Evolutionary conservation across 2,329 filamentous ascomycete species (phyloP).

Genomic region (Alternaria metachromatica): DNA sequence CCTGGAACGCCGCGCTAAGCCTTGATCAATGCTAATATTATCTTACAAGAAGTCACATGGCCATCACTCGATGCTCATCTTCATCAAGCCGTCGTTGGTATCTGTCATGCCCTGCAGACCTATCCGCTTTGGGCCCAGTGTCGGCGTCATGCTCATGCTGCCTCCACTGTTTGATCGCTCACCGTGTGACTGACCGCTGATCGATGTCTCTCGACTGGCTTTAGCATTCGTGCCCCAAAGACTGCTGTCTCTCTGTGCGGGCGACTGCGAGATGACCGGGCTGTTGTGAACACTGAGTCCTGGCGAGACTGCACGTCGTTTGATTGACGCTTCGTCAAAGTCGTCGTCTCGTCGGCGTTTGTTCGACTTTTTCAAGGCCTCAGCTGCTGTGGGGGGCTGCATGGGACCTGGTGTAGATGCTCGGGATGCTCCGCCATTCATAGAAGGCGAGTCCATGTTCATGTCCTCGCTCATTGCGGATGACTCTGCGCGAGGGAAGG

Average conservation of each 20-base stretch:
- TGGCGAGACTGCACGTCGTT: constrained; percentile 88
- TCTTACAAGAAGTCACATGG: not conserved
- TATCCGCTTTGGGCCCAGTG: constrained; percentile 56
- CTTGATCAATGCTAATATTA: constrained; percentile 2
- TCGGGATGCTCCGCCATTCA: constrained; percentile 40
- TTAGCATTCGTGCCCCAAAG: constrained; percentile 76
- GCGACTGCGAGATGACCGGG: constrained; percentile 81
- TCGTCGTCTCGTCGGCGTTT: constrained; percentile 92
- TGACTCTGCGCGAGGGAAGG: constrained; percentile 63
- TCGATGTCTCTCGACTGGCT: constrained; percentile 63
- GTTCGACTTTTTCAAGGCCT: constrained; percentile 52
- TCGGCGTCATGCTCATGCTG: constrained; percentile 54
- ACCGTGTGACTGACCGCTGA: constrained; percentile 58
- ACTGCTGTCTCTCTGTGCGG: constrained; percentile 72
- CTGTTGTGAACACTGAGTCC: constrained; percentile 91
- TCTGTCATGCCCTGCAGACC: constrained; percentile 88
- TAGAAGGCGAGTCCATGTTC: constrained; percentile 71
- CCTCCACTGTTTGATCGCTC: constrained; percentile 57
- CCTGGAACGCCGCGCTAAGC: constrained; percentile 38
- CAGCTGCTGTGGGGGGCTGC: constrained; percentile 48
- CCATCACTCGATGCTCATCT: constrained; percentile 87
- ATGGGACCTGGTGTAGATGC: constrained; percentile 48
- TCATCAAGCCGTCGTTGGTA: constrained; percentile 94
- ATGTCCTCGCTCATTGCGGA: constrained; percentile 70
- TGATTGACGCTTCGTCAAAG: constrained; percentile 85